phyloP scores from a whole-genome alignment of 768 basidiomycete species.

The Mrakia blollopis region DNA sequence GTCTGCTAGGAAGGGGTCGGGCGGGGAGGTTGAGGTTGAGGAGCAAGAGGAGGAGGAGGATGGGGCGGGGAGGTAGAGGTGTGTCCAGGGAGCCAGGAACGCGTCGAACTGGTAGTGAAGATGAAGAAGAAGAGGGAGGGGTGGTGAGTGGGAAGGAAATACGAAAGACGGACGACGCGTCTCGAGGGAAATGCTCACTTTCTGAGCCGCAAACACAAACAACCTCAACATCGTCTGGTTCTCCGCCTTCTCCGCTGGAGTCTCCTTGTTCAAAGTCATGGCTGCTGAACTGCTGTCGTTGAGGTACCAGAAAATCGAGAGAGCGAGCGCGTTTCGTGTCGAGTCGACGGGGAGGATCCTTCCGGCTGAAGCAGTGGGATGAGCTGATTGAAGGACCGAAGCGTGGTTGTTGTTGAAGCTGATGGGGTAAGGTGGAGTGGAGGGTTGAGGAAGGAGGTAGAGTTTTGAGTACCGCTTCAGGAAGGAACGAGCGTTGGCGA shows the following conservation, averaged over 20 bases:
- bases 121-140: too few species aligned
- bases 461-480: not conserved
- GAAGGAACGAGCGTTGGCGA: conserved; percentile 31
- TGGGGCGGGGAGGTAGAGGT: conserved; percentile 41
- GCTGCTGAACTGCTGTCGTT: not conserved
- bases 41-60: conserved; percentile 21
- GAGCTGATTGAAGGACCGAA: conserved; percentile 1
- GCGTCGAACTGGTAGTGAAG: conserved; percentile 40
- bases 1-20: conserved; percentile 44
- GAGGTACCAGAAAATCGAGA: conserved; percentile 25
- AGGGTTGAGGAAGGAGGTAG: not conserved
- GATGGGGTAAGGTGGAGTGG: not conserved
- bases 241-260: conserved; percentile 42
- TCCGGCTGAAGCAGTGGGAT: not conserved
- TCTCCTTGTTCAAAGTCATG: conserved; percentile 34
- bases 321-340: not conserved
- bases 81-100: conserved; percentile 45
- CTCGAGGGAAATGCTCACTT: too few species aligned
- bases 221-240: conserved; percentile 47
- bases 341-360: conserved; percentile 10
- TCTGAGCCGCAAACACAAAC: conserved; percentile 48
- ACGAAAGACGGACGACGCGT: not conserved
- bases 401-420: conserved; percentile 39
- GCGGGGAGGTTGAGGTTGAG: not conserved
- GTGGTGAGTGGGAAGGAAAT: not conserved